Evolutionary conservation across 1,284 basidiomycete genomes (phyloP), one percentile per base, ranked within the genome.

Genomic region (Trametes polyzona): DNA sequence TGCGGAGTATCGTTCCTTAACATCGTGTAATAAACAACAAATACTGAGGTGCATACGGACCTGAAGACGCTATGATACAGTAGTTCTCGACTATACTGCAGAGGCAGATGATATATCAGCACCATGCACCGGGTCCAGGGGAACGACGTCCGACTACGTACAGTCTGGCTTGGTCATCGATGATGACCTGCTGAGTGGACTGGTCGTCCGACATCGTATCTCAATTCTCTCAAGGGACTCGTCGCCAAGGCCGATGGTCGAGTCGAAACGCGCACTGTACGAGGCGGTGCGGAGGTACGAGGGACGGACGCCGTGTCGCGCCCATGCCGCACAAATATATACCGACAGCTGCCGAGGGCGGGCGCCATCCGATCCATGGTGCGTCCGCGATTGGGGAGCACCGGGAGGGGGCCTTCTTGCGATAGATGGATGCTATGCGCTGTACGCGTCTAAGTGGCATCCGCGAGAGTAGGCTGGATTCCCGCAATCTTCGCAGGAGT

Each of bases 31-130:
- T 9, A 17, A 16, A 23, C 24, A 17, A 10, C 17, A 33, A 2
- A 27, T 5, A 1, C 1, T n/a, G 11, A 29, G 8, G 27, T 14
- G 16, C 21, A 9, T 5, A 32, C 51, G 6, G 33, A 58, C 60
- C 50, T 10, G 53, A 56, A 1, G 60, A 47, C 16, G 60, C 57
- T 16, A 62, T 36, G 24, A 58, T 47, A 27, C 56, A 62, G 30
- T 56, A 57, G 33, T 53, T 56, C 37, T 58, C 54, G 4, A 37
- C 30, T 10, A 54, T 14, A 32, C 59, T 57, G 42, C 14, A 27
- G 12, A 7, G 11, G 7, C 37, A n/a, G n/a, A n/a, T n/a, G n/a
- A n/a, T n/a, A n/a, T n/a, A n/a, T n/a, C n/a, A n/a, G n/a, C n/a
- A n/a, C n/a, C 8, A 32, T 27, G 26, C 17, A 30, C 8, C 14